These are phyloP conservation scores for Sarocladiaceae sp. DNA, from an alignment of 2,329 filamentous ascomycete species.

Conservation along the genomic window DNA sequence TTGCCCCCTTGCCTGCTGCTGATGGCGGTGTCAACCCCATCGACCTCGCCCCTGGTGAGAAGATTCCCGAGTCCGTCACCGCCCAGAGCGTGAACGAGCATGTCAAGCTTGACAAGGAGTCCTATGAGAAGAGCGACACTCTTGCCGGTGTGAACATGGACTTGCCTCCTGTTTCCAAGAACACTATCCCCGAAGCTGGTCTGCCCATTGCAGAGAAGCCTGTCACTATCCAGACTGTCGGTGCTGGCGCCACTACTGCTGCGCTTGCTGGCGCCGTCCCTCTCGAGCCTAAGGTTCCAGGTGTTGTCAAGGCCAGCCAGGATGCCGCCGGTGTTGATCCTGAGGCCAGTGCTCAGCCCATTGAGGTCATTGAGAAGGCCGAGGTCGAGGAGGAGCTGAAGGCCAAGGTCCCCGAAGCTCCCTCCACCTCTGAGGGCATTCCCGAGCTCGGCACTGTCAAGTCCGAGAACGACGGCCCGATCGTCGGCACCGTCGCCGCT, in stretches of 20 bases:
- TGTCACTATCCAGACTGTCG: conserved; percentile 48
- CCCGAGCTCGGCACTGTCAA: conserved; percentile 50
- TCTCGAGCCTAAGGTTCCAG: conserved; percentile 48
- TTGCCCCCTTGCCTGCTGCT: conserved; percentile 60
- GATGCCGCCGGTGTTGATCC: conserved; percentile 57
- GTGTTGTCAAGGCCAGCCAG: conserved; percentile 68
- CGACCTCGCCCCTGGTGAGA: conserved; percentile 72
- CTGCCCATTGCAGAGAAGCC: conserved; percentile 56
- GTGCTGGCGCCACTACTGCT: conserved; percentile 60
- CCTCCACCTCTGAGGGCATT: conserved; percentile 53
- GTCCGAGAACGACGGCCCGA: conserved; percentile 38
- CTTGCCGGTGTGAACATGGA: conserved; percentile 44
- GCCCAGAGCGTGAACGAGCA: conserved; percentile 66
- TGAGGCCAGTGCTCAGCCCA: conserved; percentile 63
- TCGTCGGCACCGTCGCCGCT: conserved; percentile 34
- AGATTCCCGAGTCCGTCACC: conserved; percentile 67
- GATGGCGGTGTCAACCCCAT: conserved; percentile 73
- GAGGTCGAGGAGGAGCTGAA: conserved; percentile 67
- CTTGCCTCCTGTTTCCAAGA: conserved; percentile 44
- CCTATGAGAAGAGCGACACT: conserved; percentile 77
- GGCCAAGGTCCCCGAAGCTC: conserved; percentile 58
- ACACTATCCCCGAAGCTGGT: conserved; percentile 78
- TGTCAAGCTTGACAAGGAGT: conserved; percentile 75
- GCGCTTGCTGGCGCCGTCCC: conserved; percentile 65
- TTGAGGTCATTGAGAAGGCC: conserved; percentile 68